Evolutionary conservation across 371 early-diverging fungal species (phyloP).

Genomic region (Apophysomyces elegans): DNA sequence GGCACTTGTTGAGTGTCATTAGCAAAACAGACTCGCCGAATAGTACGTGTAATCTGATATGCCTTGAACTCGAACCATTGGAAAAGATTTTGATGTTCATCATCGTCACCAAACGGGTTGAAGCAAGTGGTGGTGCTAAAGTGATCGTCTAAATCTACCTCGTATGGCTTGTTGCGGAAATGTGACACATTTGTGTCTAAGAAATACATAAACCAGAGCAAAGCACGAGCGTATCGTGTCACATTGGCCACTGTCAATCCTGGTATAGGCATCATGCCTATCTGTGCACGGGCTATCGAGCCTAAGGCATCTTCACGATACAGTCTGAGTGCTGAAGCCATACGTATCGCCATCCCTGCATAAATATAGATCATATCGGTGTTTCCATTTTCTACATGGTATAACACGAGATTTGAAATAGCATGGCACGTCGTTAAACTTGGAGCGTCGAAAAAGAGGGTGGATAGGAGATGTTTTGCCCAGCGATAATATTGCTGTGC

Average conservation of each 20-base stretch:
- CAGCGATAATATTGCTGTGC: conserved; percentile 43
- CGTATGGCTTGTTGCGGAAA: conserved; percentile 51
- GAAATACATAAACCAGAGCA: conserved; percentile 50
- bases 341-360: conserved; percentile 51
- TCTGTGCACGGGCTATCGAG: conserved; percentile 18
- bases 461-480: conserved; percentile 40
- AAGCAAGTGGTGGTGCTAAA: conserved; percentile 33
- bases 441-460: conserved; percentile 46
- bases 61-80: conserved; percentile 42
- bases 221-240: conserved; percentile 32
- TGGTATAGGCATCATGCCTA: conserved; percentile 15
- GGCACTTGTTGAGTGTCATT: conserved; percentile 37
- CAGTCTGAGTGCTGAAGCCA: conserved; percentile 43
- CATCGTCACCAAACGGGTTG: conserved; percentile 18
- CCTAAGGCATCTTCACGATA: conserved; percentile 37
- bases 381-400: conserved; percentile 53
- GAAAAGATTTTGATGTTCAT: conserved; percentile 37
- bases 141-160: conserved; percentile 37
- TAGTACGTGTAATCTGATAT: conserved; percentile 47
- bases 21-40: conserved; percentile 46
- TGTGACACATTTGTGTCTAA: conserved; percentile 50
- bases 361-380: conserved; percentile 46
- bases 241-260: conserved; percentile 16
- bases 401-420: conserved; percentile 46
- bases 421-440: conserved; percentile 44